These are phyloP conservation scores for Nevesoporus exiguus DNA, from an alignment of 768 basidiomycete species.

Conservation along the genomic window DNA sequence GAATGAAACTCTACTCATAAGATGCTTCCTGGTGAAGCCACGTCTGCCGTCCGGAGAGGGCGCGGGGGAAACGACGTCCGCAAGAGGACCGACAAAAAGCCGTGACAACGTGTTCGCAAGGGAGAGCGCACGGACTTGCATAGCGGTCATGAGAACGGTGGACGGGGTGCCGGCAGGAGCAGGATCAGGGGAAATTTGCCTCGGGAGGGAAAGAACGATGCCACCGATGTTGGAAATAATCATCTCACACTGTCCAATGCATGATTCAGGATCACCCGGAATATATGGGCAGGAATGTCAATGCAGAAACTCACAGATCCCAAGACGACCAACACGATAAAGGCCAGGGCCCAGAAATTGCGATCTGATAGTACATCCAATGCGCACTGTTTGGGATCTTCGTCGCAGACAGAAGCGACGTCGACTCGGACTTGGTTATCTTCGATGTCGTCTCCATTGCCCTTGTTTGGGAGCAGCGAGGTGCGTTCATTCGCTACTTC, in stretches of 20 bases:
- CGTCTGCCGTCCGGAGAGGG: slow-evolving; percentile 38
- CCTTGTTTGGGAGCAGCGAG: slow-evolving; percentile 28
- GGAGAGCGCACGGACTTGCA: slow-evolving; percentile 70
- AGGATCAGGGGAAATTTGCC: slow-evolving; percentile 12
- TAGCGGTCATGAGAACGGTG: slow-evolving; percentile 42
- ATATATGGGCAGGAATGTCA: neutral
- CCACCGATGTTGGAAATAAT: slow-evolving; percentile 80
- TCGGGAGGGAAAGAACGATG: slow-evolving; percentile 63
- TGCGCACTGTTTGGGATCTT: slow-evolving; percentile 26
- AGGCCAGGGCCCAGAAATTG: slow-evolving; percentile 62
- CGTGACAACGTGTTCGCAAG: slow-evolving; percentile 70
- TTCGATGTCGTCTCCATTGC: slow-evolving; percentile 11
- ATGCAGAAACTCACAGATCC: slow-evolving; percentile 54
- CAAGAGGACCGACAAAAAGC: slow-evolving; percentile 62
- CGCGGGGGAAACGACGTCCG: slow-evolving; percentile 69
- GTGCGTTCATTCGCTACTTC: slow-evolving; percentile 29
- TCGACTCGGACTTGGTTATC: slow-evolving; percentile 16
- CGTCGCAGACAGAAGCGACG: slow-evolving; percentile 24
- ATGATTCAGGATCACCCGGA: neutral
- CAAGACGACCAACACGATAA: slow-evolving; percentile 51
- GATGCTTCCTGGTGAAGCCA: slow-evolving; percentile 41
- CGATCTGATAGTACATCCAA: slow-evolving; percentile 49
- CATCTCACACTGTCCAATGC: slow-evolving; percentile 61
- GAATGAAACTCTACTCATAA: slow-evolving; percentile 62
- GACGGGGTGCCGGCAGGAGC: slow-evolving; percentile 17